Conservation (phyloP, 352 stramenopile genomes). For the Phytopythium cucurbitacearum region DNA sequence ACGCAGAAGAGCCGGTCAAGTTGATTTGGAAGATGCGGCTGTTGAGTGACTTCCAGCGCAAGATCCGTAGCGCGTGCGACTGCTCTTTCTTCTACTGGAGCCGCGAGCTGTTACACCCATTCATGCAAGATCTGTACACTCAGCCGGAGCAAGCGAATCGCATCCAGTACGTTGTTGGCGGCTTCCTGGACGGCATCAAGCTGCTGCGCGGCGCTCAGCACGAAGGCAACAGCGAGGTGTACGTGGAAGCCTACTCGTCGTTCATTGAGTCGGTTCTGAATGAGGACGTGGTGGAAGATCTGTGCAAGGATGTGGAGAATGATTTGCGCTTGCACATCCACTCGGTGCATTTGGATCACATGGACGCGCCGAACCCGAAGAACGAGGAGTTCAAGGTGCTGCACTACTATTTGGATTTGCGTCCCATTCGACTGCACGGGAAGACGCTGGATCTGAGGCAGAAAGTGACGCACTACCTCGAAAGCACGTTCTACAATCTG, state of each 20-base stretch:
- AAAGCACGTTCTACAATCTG: slow-evolving; percentile 94
- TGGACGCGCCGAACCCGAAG: slow-evolving; percentile 85
- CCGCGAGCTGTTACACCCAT: slow-evolving; percentile 82
- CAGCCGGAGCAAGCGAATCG: slow-evolving; percentile 78
- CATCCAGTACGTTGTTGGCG: slow-evolving; percentile 79
- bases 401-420: slow-evolving; percentile 83
- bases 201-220: slow-evolving; percentile 73
- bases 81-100: slow-evolving; percentile 94
- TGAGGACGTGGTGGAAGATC: slow-evolving; percentile 84
- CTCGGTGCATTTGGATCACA: slow-evolving; percentile 81
- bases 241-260: slow-evolving; percentile 66
- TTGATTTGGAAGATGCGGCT: slow-evolving; percentile 84
- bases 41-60: slow-evolving; percentile 86
- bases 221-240: slow-evolving; percentile 61
- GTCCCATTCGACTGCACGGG: slow-evolving; percentile 86
- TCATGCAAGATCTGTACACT: slow-evolving; percentile 81
- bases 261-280: slow-evolving; percentile 83
- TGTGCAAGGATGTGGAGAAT: slow-evolving; percentile 93
- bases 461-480: slow-evolving; percentile 90
- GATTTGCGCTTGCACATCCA: slow-evolving; percentile 90
- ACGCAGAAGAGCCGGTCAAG: slow-evolving; percentile 69
- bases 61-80: slow-evolving; percentile 83
- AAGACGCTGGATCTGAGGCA: slow-evolving; percentile 82
- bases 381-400: slow-evolving; percentile 79
- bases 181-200: slow-evolving; percentile 77